phyloP scores from a whole-genome alignment of 1,284 basidiomycete genomes.

The Hemileia vastatrix region DNA sequence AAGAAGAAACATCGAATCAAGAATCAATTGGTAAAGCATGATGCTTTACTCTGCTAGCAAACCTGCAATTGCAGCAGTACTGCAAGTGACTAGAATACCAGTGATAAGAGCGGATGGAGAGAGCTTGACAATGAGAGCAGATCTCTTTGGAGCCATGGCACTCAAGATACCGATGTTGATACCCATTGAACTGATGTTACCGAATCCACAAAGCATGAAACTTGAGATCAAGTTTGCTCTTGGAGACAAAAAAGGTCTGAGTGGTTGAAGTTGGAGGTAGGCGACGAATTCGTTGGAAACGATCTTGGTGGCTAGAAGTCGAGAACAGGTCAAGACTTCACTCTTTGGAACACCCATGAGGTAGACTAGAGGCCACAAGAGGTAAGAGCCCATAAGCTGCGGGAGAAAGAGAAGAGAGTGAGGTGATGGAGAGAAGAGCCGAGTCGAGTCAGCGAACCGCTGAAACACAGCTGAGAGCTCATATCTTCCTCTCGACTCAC shows the following conservation, averaged over 20 bases:
- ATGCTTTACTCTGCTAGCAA: no score
- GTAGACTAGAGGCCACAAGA: no score
- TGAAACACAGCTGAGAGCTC: no score
- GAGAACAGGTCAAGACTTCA: conserved; percentile 44
- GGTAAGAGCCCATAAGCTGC: no score
- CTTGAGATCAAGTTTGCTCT: neutral
- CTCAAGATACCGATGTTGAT: conserved; percentile 47
- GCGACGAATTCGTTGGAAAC: conserved; percentile 53
- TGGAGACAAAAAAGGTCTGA: conserved; percentile 33
- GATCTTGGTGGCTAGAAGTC: conserved; percentile 73
- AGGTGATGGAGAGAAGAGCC: no score
- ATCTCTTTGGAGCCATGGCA: conserved; percentile 1
- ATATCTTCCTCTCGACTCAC: conserved; percentile 64
- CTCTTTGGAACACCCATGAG: conserved; percentile 51
- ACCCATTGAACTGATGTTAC: conserved; percentile 65
- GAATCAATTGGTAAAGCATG: no score
- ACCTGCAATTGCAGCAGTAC: no score
- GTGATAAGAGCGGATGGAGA: conserved; percentile 31
- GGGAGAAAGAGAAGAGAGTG: neutral
- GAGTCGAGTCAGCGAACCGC: no score
- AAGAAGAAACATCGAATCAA: no score
- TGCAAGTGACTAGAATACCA: conserved; percentile 45
- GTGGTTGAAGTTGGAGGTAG: conserved; percentile 47
- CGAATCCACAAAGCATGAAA: conserved; percentile 91
- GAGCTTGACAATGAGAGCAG: neutral